Evolutionary conservation across 2,329 filamentous ascomycete genomes (phyloP).

Genomic region (Microdochium paspali): DNA sequence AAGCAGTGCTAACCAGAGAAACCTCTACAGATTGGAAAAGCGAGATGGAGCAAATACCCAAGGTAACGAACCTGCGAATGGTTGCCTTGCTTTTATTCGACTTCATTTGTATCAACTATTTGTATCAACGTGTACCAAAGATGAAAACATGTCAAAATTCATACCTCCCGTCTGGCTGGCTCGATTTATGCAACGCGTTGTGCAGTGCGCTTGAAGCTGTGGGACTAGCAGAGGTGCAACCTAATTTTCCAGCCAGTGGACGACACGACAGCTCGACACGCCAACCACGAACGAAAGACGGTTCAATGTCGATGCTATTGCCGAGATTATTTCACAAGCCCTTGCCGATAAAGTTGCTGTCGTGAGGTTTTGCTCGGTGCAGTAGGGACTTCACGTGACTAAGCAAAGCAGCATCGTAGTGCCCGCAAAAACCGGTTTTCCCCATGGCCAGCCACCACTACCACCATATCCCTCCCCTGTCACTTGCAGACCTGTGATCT

Average conservation of each 20-base stretch:
- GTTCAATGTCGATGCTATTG: too few species aligned
- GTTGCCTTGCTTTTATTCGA: conserved; percentile 5
- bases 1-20: conserved; percentile 19
- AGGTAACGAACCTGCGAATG: conserved; percentile 28
- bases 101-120: neutral
- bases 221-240: too few species aligned
- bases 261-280: too few species aligned
- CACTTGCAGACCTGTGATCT: neutral
- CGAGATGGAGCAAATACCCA: conserved; percentile 48
- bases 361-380: too few species aligned
- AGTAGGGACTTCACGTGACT: too few species aligned
- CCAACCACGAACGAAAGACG: too few species aligned
- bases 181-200: too few species aligned
- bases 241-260: too few species aligned
- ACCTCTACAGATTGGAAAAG: conserved; percentile 37
- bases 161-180: neutral
- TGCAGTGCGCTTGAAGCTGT: too few species aligned
- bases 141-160: neutral
- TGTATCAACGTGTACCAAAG: neutral
- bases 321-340: too few species aligned
- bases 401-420: neutral
- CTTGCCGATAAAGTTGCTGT: too few species aligned
- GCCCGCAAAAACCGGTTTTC: neutral
- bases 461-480: neutral
- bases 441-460: neutral